Conservation (phyloP, 106 monocot species). For the Narthecium ossifragum region DNA sequence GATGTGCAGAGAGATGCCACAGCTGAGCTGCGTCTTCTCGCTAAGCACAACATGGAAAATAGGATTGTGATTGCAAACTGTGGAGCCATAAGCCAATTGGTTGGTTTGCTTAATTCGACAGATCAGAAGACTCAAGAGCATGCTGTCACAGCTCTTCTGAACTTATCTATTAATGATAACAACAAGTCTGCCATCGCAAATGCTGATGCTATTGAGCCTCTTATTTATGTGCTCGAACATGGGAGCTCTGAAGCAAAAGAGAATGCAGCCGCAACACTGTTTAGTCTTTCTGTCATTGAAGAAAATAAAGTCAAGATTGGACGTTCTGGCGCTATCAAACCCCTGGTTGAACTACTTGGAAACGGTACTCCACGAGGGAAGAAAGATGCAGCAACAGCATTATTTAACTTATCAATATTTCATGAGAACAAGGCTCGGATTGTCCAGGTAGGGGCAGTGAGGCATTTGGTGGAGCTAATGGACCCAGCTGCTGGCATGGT, state of each 20-base stretch:
- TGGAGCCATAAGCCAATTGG: constrained; percentile 60
- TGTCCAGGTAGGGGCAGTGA: constrained; percentile 89
- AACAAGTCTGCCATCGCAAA: constrained; percentile 75
- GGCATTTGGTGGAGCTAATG: constrained; percentile 86
- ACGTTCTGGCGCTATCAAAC: constrained; percentile 73
- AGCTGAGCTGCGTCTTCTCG: constrained; percentile 54
- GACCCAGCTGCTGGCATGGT: constrained; percentile 98
- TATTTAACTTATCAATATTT: constrained; percentile 90
- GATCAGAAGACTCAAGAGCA: constrained; percentile 71
- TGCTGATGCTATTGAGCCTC: constrained; percentile 80
- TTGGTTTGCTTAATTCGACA: constrained; percentile 55
- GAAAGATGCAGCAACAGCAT: constrained; percentile 93
- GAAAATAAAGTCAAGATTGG: constrained; percentile 89
- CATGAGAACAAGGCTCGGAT: constrained; percentile 87
- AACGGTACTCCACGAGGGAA: constrained; percentile 84
- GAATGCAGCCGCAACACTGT: constrained; percentile 89
- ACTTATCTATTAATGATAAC: constrained; percentile 93
- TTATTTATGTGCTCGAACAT: constrained; percentile 74
- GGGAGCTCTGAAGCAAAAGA: constrained; percentile 90
- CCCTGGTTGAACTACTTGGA: constrained; percentile 69
- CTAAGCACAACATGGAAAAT: constrained; percentile 80
- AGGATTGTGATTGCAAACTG: constrained; percentile 74
- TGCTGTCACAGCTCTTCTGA: constrained; percentile 84
- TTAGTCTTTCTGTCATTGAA: constrained; percentile 86
- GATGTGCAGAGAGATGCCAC: constrained; percentile 61